A percentile compares a stretch with the other conserved stretches of the same genome.
Conservation (phyloP, 192 early-diverging fungal species). For the Podila verticillata region DNA sequence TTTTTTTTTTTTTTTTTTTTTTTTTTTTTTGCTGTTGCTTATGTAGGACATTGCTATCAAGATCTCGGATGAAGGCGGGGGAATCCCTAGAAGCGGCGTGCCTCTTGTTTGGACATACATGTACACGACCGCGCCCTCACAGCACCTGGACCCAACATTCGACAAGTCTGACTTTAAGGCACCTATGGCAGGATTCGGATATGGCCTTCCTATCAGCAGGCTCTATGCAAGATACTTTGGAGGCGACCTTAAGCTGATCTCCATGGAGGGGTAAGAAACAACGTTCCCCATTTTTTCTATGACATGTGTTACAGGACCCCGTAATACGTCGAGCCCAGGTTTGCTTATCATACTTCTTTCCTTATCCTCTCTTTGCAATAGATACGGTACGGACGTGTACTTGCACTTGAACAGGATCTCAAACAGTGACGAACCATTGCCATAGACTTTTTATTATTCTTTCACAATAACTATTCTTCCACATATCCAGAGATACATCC, state of each 20-base stretch:
- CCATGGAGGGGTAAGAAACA: slow-evolving; percentile 86
- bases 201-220: slow-evolving; percentile 91
- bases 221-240: slow-evolving; percentile 97
- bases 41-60: slow-evolving; percentile 95
- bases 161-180: slow-evolving; percentile 83
- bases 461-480: not conserved
- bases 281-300: too few species aligned
- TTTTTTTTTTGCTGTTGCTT: slow-evolving; percentile 7
- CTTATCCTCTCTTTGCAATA: slow-evolving; percentile 10
- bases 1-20: not conserved
- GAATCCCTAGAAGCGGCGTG: slow-evolving; percentile 89
- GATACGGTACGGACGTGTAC: slow-evolving; percentile 94
- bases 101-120: slow-evolving; percentile 96
- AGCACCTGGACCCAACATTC: slow-evolving; percentile 73
- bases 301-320: too few species aligned
- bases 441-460: slow-evolving; percentile 33
- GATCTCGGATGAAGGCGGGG: slow-evolving; percentile 94
- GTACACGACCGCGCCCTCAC: slow-evolving; percentile 84
- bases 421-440: slow-evolving; percentile 89
- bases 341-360: not conserved
- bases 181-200: slow-evolving; percentile 90
- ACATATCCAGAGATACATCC: not conserved
- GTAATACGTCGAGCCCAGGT: not conserved
- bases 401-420: slow-evolving; percentile 90
- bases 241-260: slow-evolving; percentile 91